Base-by-base conservation (phyloP, 805 yeast species). In the Wickerhamomyces rabaulensis region DNA sequence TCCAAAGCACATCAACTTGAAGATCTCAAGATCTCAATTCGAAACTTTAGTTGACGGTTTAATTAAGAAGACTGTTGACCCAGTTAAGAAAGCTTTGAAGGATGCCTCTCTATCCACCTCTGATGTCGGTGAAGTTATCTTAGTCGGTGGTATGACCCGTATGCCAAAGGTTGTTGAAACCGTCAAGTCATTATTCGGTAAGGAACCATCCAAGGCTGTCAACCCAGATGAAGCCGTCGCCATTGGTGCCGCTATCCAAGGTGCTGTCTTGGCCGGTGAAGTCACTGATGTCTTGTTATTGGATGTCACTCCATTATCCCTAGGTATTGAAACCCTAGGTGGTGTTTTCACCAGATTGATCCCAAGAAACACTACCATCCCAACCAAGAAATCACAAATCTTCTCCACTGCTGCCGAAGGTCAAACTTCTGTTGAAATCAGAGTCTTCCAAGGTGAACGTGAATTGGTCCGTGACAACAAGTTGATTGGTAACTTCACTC, bases 291-390 rank as follows among this genome's bases (percentile, higher is more conserved):
- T 86, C 47, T 78, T 86, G 49, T 70, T 86, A 51, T 73, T 86
- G 60, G 95, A 86, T 69, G 94, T 91, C 69, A 94, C 97, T 64
- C 97, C 97, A 71, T 80, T 90, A 68, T 90, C 97, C 48, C 70
- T 89, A 62, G 97, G 97, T 83, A 90, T 90, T 73, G 97, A 90
- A 78, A 91, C 97, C 58, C 96, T 96, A 63, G 97, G 97, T 79
- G 97, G 97, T 82, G 91, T 90, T 73, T 89, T 90, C 96, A 90
- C 97, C 70, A 88, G 88, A 76, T 82, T 91, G 74, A 91, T 94
- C 63, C 97, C 97, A 78, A 90, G 99, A 82, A 94, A 94, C 87
- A 87, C 98, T 63, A 92, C 98, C 51, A 89, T 90, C 61, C 97
- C 97, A 73, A 87, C 96, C 71, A 90, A 90, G 82, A 91, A 91